These are phyloP conservation scores for Melanopsichium pennsylvanicum DNA, from an alignment of 1,284 basidiomycete species.

Conservation along the genomic window DNA sequence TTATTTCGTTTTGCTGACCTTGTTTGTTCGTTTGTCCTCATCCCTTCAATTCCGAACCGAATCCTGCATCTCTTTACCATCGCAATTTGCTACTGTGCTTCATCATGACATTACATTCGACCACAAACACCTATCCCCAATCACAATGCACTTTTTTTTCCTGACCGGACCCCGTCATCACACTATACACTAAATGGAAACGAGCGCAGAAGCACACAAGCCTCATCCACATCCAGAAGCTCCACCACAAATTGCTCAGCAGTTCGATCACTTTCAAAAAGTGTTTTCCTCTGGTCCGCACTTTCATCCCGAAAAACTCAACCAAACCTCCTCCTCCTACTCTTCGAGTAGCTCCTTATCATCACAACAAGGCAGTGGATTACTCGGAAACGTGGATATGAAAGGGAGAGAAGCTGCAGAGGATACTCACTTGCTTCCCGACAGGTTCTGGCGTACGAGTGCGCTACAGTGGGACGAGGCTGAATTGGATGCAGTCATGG, in stretches of 20 bases:
- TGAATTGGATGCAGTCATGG: conserved; percentile 64
- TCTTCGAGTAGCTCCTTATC: conserved; percentile 2
- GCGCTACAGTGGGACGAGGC: conserved; percentile 45
- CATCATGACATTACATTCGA: too few relatives aligned
- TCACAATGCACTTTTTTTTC: too few relatives aligned
- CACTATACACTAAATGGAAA: too few relatives aligned
- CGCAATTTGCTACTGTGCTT: too few relatives aligned
- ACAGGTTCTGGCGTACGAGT: conserved; percentile 61
- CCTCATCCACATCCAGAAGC: conserved; percentile 63
- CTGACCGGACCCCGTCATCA: too few relatives aligned
- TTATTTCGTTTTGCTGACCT: too few relatives aligned
- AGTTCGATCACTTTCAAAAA: conserved; percentile 60
- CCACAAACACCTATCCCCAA: too few relatives aligned
- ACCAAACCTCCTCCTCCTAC: conserved; percentile 3
- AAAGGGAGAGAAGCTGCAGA: conserved; percentile 30
- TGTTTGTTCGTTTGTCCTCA: not conserved
- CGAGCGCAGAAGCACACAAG: conserved; percentile 45
- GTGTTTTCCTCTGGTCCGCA: conserved; percentile 59
- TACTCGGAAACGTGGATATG: conserved; percentile 20
- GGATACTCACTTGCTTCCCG: conserved; percentile 45
- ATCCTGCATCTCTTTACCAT: too few relatives aligned
- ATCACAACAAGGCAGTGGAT: not conserved
- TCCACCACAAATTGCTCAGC: conserved; percentile 44
- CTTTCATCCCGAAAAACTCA: conserved; percentile 59
- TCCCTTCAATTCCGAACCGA: too few relatives aligned